phyloP scores from a whole-genome alignment of 169 alveolate genomes.

The Sarcocystis neurona region DNA sequence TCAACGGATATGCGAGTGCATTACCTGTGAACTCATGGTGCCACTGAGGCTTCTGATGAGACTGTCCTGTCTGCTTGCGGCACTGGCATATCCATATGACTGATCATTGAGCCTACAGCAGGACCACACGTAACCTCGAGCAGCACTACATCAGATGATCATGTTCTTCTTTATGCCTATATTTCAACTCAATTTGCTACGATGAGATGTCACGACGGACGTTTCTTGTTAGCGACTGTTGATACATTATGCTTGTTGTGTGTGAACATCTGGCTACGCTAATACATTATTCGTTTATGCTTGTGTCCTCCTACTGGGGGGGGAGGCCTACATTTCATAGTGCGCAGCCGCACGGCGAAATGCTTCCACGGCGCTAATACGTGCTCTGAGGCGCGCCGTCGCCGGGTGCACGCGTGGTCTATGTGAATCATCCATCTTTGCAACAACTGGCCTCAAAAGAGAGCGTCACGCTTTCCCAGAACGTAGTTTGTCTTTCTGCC shows the following conservation, averaged over 20 bases:
- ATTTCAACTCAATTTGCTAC: background rate
- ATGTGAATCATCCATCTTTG: background rate
- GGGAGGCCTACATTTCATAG: background rate
- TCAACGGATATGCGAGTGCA: too few species aligned
- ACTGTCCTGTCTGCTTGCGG: background rate
- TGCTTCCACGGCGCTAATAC: background rate
- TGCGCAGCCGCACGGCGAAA: background rate
- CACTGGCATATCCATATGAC: conserved; percentile 8
- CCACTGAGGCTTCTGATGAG: background rate
- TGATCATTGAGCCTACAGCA: background rate
- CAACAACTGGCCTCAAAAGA: background rate
- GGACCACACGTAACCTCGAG: background rate
- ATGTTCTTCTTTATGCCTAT: background rate
- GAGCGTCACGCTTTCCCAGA: background rate
- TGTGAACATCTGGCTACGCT: background rate
- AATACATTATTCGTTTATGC: background rate
- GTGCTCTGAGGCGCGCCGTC: background rate
- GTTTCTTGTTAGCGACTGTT: background rate
- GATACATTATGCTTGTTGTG: background rate
- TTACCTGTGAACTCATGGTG: too few species aligned
- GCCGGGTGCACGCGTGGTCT: conserved; percentile 11
- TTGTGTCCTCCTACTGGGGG: background rate
- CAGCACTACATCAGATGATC: background rate
- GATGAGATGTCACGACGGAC: background rate
- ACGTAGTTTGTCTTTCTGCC: background rate